Evolutionary conservation across 2,329 filamentous ascomycete species (phyloP).

Genomic region (Cladophialophora immunda): DNA sequence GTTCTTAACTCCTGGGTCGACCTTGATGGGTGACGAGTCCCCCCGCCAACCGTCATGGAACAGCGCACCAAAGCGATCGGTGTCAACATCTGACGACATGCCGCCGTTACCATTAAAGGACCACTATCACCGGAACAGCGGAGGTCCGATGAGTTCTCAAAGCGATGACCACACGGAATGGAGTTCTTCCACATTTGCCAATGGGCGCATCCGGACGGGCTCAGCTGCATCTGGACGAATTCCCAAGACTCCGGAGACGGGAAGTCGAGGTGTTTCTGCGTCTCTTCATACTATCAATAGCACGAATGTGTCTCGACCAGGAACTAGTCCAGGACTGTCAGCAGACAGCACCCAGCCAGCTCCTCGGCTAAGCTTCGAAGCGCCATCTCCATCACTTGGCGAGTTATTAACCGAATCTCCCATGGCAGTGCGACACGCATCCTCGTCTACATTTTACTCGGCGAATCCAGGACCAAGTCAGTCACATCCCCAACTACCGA

Average conservation of each 20-base stretch:
- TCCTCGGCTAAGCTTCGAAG: slow-evolving; percentile 55
- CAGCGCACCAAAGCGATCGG: slow-evolving; percentile 53
- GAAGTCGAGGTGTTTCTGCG: slow-evolving; percentile 24
- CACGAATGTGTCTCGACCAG: slow-evolving; percentile 32
- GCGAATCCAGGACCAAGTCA: slow-evolving; percentile 45
- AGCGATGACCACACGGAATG: slow-evolving; percentile 47
- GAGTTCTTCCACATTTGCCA: slow-evolving; percentile 59
- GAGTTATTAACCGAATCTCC: slow-evolving; percentile 32
- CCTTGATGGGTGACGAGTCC: slow-evolving; percentile 50
- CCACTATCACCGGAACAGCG: slow-evolving; percentile 33
- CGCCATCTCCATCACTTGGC: slow-evolving; percentile 49
- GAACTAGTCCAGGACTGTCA: slow-evolving; percentile 34
- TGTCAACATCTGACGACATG: slow-evolving; percentile 54
- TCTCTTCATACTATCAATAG: slow-evolving; percentile 34
- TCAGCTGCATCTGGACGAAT: slow-evolving; percentile 60
- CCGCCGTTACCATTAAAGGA: slow-evolving; percentile 58
- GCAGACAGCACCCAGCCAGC: slow-evolving; percentile 44
- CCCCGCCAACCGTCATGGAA: slow-evolving; percentile 60
- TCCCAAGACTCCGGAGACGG: slow-evolving; percentile 31
- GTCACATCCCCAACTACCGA: slow-evolving; percentile 65
- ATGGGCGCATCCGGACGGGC: slow-evolving; percentile 62
- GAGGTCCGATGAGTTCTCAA: slow-evolving; percentile 58
- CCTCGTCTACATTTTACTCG: slow-evolving; percentile 43
- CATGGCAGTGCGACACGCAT: slow-evolving; percentile 40
- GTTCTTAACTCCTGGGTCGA: slow-evolving; percentile 64